These are phyloP conservation scores for Aureobasidium mangrovei DNA, from an alignment of 2,329 filamentous ascomycete species.

Conservation along the genomic window DNA sequence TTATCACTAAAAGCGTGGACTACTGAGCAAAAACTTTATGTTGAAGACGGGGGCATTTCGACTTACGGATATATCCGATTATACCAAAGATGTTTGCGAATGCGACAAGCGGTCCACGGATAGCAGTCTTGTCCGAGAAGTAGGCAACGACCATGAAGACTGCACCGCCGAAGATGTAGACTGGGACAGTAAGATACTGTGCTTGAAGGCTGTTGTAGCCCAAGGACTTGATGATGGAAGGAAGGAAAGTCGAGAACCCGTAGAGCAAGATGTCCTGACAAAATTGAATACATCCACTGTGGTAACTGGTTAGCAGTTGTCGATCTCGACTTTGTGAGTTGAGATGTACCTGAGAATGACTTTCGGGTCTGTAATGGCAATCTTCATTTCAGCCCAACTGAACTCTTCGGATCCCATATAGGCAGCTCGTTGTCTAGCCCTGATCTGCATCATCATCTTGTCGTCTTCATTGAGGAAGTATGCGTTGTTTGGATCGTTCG, in stretches of 20 bases:
- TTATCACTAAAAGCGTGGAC: constrained; percentile 14
- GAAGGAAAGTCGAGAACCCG: constrained; percentile 51
- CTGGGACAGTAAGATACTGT: constrained; percentile 48
- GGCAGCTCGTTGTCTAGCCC: constrained; percentile 35
- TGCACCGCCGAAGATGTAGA: constrained; percentile 44
- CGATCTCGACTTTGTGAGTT: not conserved
- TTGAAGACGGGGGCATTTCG: too few relatives aligned
- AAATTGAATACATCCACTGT: constrained; percentile 38
- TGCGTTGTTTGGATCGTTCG: constrained; percentile 35
- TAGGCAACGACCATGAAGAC: constrained; percentile 39
- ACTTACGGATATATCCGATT: constrained; percentile 17
- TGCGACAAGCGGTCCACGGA: constrained; percentile 20
- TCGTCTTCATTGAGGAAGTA: constrained; percentile 40
- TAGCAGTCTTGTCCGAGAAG: constrained; percentile 35
- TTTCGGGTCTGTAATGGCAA: constrained; percentile 43
- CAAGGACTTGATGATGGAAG: constrained; percentile 46
- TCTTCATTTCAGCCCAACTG: constrained; percentile 42
- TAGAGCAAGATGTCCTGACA: constrained; percentile 46
- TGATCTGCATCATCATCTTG: constrained; percentile 42
- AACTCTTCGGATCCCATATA: constrained; percentile 46
- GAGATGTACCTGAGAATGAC: constrained; percentile 34
- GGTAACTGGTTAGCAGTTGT: not conserved
- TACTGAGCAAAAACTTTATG: too few relatives aligned
- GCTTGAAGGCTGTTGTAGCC: constrained; percentile 44
- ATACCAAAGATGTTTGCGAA: constrained; percentile 18